These are phyloP conservation scores for Erythrophleum ivorense DNA, from an alignment of 331 rosid genomes.

Conservation along the genomic window DNA sequence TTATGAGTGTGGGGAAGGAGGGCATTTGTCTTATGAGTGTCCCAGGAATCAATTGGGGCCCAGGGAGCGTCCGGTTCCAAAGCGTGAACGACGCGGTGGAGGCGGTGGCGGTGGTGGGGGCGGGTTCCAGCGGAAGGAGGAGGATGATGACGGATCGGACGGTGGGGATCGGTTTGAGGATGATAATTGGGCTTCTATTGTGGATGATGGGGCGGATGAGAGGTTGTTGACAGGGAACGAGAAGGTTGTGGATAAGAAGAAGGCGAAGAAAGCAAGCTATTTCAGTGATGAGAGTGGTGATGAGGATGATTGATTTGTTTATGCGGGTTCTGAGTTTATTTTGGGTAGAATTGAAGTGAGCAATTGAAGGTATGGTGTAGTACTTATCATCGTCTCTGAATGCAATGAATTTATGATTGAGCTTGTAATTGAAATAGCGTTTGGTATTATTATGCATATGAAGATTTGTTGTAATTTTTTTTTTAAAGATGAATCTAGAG, in stretches of 20 bases:
- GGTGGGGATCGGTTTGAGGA: constrained; percentile 66
- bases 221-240: constrained; percentile 57
- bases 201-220: constrained; percentile 67
- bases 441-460: background rate
- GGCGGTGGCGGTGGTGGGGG: constrained; percentile 7
- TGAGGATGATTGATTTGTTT: constrained; percentile 55
- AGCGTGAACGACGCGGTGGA: constrained; percentile 48
- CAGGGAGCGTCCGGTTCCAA: constrained; percentile 64
- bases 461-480: background rate
- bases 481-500: too few relatives aligned
- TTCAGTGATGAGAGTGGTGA: constrained; percentile 86
- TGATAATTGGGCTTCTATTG: constrained; percentile 89
- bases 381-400: background rate
- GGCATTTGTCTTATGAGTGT: constrained; percentile 87
- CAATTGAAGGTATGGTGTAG: constrained; percentile 15
- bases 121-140: constrained; percentile 30
- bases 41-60: constrained; percentile 79
- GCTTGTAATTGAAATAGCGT: background rate
- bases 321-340: background rate
- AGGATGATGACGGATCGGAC: constrained; percentile 41
- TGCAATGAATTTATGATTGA: constrained; percentile 3
- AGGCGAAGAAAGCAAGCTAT: constrained; percentile 65
- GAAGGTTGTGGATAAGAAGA: constrained; percentile 52
- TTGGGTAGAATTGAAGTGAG: background rate
- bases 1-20: constrained; percentile 80